Conservation (phyloP, 2,329 filamentous ascomycete genomes). For the Neofusicoccum cordaticola region DNA sequence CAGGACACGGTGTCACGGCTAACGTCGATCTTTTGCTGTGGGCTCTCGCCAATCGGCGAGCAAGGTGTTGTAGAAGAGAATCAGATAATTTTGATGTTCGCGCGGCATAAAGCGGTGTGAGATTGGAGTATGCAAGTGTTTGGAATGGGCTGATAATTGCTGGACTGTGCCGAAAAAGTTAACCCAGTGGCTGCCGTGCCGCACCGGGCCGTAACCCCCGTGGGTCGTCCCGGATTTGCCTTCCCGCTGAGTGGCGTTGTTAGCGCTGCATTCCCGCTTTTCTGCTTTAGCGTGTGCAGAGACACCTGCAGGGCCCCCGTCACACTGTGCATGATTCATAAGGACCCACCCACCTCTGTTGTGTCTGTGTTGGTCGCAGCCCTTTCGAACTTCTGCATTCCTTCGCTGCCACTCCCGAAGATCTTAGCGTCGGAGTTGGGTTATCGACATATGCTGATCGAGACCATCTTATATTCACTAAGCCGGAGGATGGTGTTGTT, state of each 20-base stretch:
- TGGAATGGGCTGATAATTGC: not conserved
- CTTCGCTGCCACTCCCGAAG: not conserved
- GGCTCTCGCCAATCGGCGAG: not conserved
- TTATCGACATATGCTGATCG: not conserved
- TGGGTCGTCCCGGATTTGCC: conserved; percentile 3
- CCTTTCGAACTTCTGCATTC: not conserved
- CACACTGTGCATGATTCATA: not conserved
- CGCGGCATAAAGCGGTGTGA: not conserved
- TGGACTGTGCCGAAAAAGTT: not conserved
- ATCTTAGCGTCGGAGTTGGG: not conserved
- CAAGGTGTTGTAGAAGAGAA: not conserved
- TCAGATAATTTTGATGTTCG: not conserved
- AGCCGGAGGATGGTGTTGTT: not conserved
- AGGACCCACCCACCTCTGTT: not conserved
- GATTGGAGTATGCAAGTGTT: not conserved
- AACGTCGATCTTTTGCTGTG: not conserved
- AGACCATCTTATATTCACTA: not conserved
- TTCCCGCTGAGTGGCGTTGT: not conserved
- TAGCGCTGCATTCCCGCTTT: not conserved
- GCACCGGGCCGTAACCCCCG: conserved; percentile 5
- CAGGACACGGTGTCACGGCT: not conserved
- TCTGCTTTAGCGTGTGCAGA: not conserved
- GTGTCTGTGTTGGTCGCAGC: not conserved
- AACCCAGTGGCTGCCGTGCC: not conserved
- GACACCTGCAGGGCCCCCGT: not conserved